A percentile compares a stretch with the other conserved stretches of the same genome.
phyloP scores from a whole-genome alignment of 2,329 filamentous ascomycete genomes.

The Neofusicoccum laricinum region DNA sequence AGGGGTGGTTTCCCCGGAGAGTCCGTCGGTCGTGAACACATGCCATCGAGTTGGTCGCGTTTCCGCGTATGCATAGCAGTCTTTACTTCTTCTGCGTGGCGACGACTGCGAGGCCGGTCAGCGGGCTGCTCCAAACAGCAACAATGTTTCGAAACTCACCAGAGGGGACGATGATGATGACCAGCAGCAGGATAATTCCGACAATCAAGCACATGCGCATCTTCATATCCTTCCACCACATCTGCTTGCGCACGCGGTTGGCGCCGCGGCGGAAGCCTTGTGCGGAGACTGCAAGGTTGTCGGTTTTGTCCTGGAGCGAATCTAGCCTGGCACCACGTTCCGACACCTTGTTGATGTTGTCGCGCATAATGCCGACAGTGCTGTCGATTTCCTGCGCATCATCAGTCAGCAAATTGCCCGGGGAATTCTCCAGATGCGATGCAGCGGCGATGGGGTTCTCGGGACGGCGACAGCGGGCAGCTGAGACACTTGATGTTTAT shows the following conservation, averaged over 20 bases:
- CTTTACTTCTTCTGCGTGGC: slow-evolving; percentile 18
- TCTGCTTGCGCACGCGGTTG: slow-evolving; percentile 87
- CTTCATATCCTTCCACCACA: slow-evolving; percentile 99
- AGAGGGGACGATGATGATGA: slow-evolving; percentile 90
- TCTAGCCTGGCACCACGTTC: slow-evolving; percentile 89
- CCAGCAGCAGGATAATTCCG: slow-evolving; percentile 84
- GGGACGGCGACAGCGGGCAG: not conserved
- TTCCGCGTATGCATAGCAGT: slow-evolving; percentile 6
- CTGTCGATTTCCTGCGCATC: slow-evolving; percentile 84
- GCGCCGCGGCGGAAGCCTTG: slow-evolving; percentile 95
- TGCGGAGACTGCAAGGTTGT: slow-evolving; percentile 88
- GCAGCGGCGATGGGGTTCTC: not conserved
- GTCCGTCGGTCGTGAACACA: slow-evolving; percentile 17
- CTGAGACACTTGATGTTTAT: slow-evolving; percentile 6
- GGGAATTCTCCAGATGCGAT: not conserved
- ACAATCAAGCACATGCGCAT: slow-evolving; percentile 96
- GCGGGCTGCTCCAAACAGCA: slow-evolving; percentile 1
- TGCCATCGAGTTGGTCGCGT: slow-evolving; percentile 13
- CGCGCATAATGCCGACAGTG: slow-evolving; percentile 90
- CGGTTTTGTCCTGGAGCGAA: slow-evolving; percentile 85
- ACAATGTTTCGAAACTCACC: slow-evolving; percentile 56
- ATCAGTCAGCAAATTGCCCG: not conserved
- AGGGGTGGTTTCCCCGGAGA: slow-evolving; percentile 6
- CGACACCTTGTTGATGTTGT: slow-evolving; percentile 96
- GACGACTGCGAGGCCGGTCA: slow-evolving; percentile 21